Percentiles rank a stretch among this genome's conserved stretches.
phyloP scores from a whole-genome alignment of 441 rosid species.

The Croton setiger region DNA sequence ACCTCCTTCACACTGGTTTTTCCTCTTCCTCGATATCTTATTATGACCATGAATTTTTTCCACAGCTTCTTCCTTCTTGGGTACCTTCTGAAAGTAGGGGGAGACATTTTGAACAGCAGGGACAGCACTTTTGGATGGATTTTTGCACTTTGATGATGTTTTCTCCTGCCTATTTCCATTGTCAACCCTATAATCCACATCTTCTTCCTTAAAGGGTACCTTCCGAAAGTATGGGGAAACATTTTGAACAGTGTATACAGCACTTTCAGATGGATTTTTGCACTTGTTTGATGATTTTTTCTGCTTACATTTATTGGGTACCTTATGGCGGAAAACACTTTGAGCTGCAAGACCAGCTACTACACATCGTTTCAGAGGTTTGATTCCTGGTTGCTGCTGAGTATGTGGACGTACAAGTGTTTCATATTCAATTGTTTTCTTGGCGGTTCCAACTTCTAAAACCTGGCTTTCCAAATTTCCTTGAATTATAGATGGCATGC shows the following conservation, averaged over 20 bases:
- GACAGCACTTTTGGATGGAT: not conserved
- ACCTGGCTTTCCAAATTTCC: not conserved
- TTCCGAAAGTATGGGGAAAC: slow-evolving; percentile 18
- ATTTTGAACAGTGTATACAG: no score
- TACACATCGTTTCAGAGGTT: slow-evolving; percentile 8
- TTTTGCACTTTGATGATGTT: not conserved
- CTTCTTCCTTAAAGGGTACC: not conserved
- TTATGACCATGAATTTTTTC: not conserved
- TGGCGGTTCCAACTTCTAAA: not conserved
- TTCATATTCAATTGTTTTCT: not conserved
- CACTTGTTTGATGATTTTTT: no score
- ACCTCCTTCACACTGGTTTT: slow-evolving; percentile 1
- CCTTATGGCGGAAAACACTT: no score
- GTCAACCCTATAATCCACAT: not conserved
- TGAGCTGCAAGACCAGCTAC: not conserved
- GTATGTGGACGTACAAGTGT: no score
- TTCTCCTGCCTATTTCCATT: not conserved
- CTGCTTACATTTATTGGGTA: no score
- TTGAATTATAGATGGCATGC: not conserved
- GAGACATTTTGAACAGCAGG: not conserved
- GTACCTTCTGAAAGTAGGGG: not conserved
- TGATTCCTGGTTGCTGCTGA: not conserved
- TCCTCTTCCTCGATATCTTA: not conserved
- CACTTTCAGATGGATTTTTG: no score
- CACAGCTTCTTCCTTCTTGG: not conserved